Evolutionary conservation across 345 rosid genomes (phyloP), one percentile per base, ranked within the genome.

Genomic region (Iberis pinnata): DNA sequence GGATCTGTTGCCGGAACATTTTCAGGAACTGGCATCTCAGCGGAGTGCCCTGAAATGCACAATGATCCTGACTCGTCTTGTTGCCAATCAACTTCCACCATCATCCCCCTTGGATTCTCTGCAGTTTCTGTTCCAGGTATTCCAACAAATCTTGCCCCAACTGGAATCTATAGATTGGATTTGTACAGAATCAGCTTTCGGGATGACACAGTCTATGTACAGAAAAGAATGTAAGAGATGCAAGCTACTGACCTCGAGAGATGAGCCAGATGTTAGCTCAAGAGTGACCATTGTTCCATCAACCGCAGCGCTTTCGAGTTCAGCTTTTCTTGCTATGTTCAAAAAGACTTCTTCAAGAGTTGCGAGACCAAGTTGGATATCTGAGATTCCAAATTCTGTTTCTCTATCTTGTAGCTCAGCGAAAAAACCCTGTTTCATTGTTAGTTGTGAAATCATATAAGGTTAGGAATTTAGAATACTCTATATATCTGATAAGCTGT

Each of bases 321-420:
- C 98, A 9, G 98, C 98, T 50, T 74, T 77, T 73, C 70, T 79
- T 18, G 96, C 93, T 1, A 90, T 90, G 51, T 81, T 87, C 19
- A 90, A 64, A 81, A 87, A 90, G 58, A 90, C 96, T 70, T 90
- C 95, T 74, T 87, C 98, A 5, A 90, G 92, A 8, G 96, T 87
- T 14, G 98, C 57, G 31, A 90, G 86, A 24, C 96, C 85, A 3
- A 87, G 83, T 52, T 90, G 98, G 48, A 90, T 75, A 60, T 90
- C 95, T 4, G 86, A 65, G 60, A 90, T 78, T 13, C 84, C 79
- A 22, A 84, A 79, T 50, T 84, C 88, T n/a, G 36, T 26, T 58
- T 72, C 80, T 63, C 80, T 81, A 22, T 69, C 76, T 78, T 84
- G 80, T 24, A 87, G 81, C 75, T 87, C 98, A 50, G 45, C 67